Evolutionary conservation across 2,329 filamentous ascomycete genomes (phyloP).

Genomic region (Aschersonia sp.): DNA sequence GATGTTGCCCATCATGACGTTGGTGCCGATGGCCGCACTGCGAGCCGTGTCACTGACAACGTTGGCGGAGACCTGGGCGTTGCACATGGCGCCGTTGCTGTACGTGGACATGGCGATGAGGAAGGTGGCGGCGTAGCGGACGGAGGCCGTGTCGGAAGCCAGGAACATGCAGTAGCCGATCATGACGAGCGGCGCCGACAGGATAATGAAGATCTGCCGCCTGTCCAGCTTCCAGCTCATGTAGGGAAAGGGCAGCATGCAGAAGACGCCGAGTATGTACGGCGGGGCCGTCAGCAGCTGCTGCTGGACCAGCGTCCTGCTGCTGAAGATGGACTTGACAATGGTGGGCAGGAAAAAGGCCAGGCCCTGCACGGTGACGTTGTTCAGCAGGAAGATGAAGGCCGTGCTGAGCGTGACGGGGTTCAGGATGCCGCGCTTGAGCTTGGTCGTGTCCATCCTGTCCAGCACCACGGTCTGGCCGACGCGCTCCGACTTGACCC

Average conservation of each 20-base stretch:
- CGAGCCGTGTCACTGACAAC: constrained; percentile 58
- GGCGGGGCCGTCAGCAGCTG: constrained; percentile 60
- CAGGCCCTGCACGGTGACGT: constrained; percentile 57
- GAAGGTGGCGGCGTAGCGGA: constrained; percentile 58
- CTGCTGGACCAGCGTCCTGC: constrained; percentile 38
- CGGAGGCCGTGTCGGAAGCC: constrained; percentile 31
- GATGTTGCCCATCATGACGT: constrained; percentile 59
- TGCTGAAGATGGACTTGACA: constrained; percentile 51
- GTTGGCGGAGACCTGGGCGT: constrained; percentile 54
- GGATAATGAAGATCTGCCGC: constrained; percentile 45
- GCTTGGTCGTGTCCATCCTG: constrained; percentile 43
- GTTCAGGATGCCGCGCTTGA: constrained; percentile 45
- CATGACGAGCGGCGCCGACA: constrained; percentile 49
- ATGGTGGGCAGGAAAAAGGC: constrained; percentile 59
- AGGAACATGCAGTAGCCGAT: constrained; percentile 58
- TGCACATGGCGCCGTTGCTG: constrained; percentile 47
- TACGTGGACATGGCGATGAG: constrained; percentile 52
- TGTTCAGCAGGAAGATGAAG: constrained; percentile 48
- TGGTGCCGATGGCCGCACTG: constrained; percentile 49
- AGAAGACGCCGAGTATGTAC: constrained; percentile 54
- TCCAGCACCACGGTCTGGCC: constrained; percentile 49
- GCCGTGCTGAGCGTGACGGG: constrained; percentile 43
- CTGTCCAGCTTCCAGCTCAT: constrained; percentile 46
- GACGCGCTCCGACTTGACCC: constrained; percentile 55
- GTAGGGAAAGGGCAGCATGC: constrained; percentile 46